Evolutionary conservation across 2,329 filamentous ascomycete species (phyloP).

Genomic region (Emmonsiellopsis sp.): DNA sequence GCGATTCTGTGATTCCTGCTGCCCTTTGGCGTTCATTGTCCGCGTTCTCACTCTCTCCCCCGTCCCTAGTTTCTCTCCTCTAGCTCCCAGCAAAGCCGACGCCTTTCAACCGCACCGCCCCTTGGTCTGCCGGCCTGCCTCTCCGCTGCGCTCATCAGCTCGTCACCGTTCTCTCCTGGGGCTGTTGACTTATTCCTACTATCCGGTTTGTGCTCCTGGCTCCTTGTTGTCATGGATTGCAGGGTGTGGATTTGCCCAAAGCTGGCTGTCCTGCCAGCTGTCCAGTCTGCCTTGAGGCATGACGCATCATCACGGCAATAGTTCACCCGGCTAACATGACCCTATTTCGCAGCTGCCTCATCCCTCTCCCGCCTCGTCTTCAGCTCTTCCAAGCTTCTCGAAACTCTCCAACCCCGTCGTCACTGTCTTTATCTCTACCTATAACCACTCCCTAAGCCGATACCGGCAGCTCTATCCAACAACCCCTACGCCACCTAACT

Average conservation of each 20-base stretch:
- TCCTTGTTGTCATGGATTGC: not conserved
- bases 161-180: not conserved
- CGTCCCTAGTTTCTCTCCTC: not conserved
- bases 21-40: too few species aligned
- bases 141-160: not conserved
- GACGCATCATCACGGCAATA: too few species aligned
- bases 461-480: not conserved
- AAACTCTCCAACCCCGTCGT: not conserved
- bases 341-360: too few species aligned
- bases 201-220: not conserved
- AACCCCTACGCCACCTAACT: not conserved
- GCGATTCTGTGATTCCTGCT: not conserved
- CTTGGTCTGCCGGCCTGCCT: too few species aligned
- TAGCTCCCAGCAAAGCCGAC: not conserved
- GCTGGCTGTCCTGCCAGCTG: not conserved
- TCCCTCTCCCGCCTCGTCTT: too few species aligned
- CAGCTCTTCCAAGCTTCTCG: not conserved
- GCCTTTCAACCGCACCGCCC: not conserved
- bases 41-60: too few species aligned
- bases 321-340: too few species aligned
- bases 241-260: not conserved
- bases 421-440: conserved; percentile 1
- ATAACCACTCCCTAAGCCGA: not conserved
- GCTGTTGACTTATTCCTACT: not conserved
- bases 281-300: not conserved